A percentile compares a stretch with the other conserved stretches of the same genome.
phyloP scores from a whole-genome alignment of 2,329 filamentous ascomycete genomes.

The Ophiocordyceps camponoti-saundersi region DNA sequence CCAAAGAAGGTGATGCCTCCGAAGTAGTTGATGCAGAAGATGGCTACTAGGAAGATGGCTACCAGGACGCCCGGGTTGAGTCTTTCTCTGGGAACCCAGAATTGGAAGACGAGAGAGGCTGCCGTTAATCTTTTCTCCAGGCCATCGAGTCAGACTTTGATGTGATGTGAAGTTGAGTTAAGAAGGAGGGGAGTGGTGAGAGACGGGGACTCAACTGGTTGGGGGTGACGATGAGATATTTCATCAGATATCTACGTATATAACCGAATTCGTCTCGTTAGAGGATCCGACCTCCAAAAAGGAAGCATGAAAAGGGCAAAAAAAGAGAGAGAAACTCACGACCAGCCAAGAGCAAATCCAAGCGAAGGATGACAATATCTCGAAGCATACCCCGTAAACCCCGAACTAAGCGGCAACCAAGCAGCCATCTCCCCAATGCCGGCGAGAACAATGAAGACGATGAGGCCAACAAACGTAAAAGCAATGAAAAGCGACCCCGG shows the following conservation, averaged over 20 bases:
- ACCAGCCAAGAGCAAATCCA: slow-evolving; percentile 63
- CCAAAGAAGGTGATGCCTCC: slow-evolving; percentile 49
- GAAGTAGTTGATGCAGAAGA: slow-evolving; percentile 47
- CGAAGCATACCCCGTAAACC: slow-evolving; percentile 67
- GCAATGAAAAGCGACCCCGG: slow-evolving; percentile 56
- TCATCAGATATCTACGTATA: slow-evolving; percentile 44
- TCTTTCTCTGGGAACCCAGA: slow-evolving; percentile 48
- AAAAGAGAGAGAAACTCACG: slow-evolving; percentile 25
- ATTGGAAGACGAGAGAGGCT: slow-evolving; percentile 60
- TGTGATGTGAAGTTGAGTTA: too few relatives aligned
- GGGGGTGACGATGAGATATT: slow-evolving; percentile 76
- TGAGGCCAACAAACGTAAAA: slow-evolving; percentile 49
- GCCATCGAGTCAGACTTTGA: too few relatives aligned
- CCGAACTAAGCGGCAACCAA: slow-evolving; percentile 61
- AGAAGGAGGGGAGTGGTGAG: too few relatives aligned
- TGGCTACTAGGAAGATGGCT: slow-evolving; percentile 46
- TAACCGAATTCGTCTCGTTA: too few relatives aligned
- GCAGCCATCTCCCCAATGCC: slow-evolving; percentile 72
- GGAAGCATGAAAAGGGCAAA: neutral
- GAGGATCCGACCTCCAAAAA: too few relatives aligned
- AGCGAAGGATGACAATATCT: slow-evolving; percentile 68
- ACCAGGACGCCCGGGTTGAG: slow-evolving; percentile 72
- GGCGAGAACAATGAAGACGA: slow-evolving; percentile 72
- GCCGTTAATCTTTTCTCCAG: slow-evolving; percentile 34
- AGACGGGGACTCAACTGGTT: slow-evolving; percentile 42